Evolutionary conservation across 495 filamentous ascomycete species (phyloP).

Genomic region (Gamarada debralockiae): DNA sequence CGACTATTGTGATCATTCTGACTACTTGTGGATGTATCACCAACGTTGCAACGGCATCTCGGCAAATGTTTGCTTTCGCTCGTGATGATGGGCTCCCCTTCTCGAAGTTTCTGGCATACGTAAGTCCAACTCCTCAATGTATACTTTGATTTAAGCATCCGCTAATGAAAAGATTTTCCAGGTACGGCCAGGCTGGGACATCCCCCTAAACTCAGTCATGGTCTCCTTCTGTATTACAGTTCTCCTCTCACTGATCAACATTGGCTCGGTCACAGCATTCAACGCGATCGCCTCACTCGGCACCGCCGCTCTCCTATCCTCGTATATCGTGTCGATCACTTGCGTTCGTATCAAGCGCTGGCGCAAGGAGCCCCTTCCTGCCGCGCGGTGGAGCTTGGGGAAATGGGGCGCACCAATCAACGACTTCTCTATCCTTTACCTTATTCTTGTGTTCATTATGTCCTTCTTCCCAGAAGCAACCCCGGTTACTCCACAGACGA

Average conservation of each 20-base stretch:
- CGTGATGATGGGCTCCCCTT: slow-evolving; percentile 49
- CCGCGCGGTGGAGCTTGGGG: slow-evolving; percentile 40
- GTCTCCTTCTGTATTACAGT: slow-evolving; percentile 45
- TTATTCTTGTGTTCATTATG: slow-evolving; percentile 33
- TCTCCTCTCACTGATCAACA: slow-evolving; percentile 56
- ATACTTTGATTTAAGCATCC: slow-evolving; percentile 20
- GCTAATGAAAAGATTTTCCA: slow-evolving; percentile 10
- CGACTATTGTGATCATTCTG: slow-evolving; percentile 39
- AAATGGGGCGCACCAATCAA: slow-evolving; percentile 30
- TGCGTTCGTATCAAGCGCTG: slow-evolving; percentile 27
- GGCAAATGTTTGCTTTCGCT: slow-evolving; percentile 51
- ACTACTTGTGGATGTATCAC: slow-evolving; percentile 30
- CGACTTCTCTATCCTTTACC: slow-evolving; percentile 28
- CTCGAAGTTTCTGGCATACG: slow-evolving; percentile 37
- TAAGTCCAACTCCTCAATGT: slow-evolving; percentile 33
- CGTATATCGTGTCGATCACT: slow-evolving; percentile 41
- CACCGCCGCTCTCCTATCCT: slow-evolving; percentile 37
- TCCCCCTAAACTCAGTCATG: slow-evolving; percentile 50
- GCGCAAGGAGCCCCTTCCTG: slow-evolving; percentile 34
- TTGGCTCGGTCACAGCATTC: slow-evolving; percentile 53
- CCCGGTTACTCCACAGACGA: slow-evolving; percentile 29
- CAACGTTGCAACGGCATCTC: slow-evolving; percentile 46
- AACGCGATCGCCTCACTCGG: slow-evolving; percentile 50
- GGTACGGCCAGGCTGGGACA: slow-evolving; percentile 36
- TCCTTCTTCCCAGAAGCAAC: slow-evolving; percentile 38